Evolutionary conservation across 1,284 basidiomycete species (phyloP).

Genomic region (Sphaerobolus stellatus): DNA sequence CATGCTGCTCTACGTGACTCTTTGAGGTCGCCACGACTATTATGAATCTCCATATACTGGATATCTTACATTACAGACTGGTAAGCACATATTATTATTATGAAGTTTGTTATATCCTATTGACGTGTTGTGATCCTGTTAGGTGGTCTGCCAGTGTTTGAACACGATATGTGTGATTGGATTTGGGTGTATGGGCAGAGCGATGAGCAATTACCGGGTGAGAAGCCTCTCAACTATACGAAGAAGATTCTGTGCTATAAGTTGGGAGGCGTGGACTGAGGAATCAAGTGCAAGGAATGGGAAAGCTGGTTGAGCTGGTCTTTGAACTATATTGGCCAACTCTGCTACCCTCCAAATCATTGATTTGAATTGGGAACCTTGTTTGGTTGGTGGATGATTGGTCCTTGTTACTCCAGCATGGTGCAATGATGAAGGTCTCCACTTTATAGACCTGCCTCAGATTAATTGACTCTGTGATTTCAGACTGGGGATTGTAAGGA

Average conservation of each 20-base stretch:
- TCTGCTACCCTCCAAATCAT: slow-evolving; percentile 9
- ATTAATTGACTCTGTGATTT: slow-evolving; percentile 52
- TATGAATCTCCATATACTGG: neutral
- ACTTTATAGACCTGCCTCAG: slow-evolving; percentile 22
- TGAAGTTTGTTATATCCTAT: neutral
- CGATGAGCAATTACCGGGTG: neutral
- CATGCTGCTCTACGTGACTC: too few relatives aligned
- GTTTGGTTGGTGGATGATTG: slow-evolving; percentile 49
- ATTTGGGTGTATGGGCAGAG: slow-evolving; percentile 6
- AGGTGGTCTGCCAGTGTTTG: slow-evolving; percentile 51
- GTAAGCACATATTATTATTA: neutral
- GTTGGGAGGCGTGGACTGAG: slow-evolving; percentile 30
- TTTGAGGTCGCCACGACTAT: neutral
- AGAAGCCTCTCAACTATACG: slow-evolving; percentile 29
- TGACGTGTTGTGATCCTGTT: slow-evolving; percentile 12
- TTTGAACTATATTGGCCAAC: slow-evolving; percentile 27
- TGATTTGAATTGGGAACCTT: slow-evolving; percentile 58
- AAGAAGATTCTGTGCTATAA: slow-evolving; percentile 29
- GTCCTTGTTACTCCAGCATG: slow-evolving; percentile 12
- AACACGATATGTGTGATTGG: slow-evolving; percentile 17
- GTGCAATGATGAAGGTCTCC: slow-evolving; percentile 5
- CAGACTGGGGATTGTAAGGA: slow-evolving; percentile 22
- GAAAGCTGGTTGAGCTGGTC: slow-evolving; percentile 52
- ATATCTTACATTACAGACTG: slow-evolving; percentile 1
- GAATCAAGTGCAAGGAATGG: slow-evolving; percentile 20